phyloP scores from a whole-genome alignment of 177 flowering plant species.

The Vitis hybrid region DNA sequence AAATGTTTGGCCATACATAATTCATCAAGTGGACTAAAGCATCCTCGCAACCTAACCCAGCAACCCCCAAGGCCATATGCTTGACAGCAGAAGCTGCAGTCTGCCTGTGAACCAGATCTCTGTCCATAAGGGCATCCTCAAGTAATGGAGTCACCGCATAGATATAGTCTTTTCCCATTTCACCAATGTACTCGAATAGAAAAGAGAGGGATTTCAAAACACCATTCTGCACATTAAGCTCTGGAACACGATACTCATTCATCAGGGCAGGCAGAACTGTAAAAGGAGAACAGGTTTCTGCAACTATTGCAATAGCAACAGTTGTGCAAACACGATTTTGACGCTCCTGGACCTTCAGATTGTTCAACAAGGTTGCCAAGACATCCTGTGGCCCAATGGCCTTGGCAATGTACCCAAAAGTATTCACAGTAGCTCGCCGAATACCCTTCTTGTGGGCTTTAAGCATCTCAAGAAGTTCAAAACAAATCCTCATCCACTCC shows the following conservation, averaged over 20 bases:
- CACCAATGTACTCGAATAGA: constrained; percentile 94
- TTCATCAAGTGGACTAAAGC: constrained; percentile 85
- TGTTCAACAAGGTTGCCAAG: constrained; percentile 86
- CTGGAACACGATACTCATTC: constrained; percentile 98
- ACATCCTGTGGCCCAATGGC: constrained; percentile 99
- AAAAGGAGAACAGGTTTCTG: constrained; percentile 96
- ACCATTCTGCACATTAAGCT: constrained; percentile 96
- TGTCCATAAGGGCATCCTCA: constrained; percentile 96
- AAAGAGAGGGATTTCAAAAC: constrained; percentile 92
- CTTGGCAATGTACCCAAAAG: constrained; percentile 96
- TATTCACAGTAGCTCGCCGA: constrained; percentile 93
- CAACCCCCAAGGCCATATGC: constrained; percentile 98
- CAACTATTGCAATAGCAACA: constrained; percentile 96
- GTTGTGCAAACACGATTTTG: constrained; percentile 99
- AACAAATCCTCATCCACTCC: constrained; percentile 99
- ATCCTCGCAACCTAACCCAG: constrained; percentile 98
- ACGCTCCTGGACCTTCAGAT: constrained; percentile 95
- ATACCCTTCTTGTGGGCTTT: constrained; percentile 99
- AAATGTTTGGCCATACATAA: constrained; percentile 94
- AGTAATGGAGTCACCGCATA: constrained; percentile 96
- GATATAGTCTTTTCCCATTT: constrained; percentile 97
- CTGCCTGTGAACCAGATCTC: constrained; percentile 94
- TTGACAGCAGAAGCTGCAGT: constrained; percentile 98
- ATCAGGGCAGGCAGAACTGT: constrained; percentile 93
- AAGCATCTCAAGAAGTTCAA: constrained; percentile 98